These are phyloP conservation scores for Acidomyces sp. DNA, from an alignment of 495 filamentous ascomycete species.

Conservation along the genomic window DNA sequence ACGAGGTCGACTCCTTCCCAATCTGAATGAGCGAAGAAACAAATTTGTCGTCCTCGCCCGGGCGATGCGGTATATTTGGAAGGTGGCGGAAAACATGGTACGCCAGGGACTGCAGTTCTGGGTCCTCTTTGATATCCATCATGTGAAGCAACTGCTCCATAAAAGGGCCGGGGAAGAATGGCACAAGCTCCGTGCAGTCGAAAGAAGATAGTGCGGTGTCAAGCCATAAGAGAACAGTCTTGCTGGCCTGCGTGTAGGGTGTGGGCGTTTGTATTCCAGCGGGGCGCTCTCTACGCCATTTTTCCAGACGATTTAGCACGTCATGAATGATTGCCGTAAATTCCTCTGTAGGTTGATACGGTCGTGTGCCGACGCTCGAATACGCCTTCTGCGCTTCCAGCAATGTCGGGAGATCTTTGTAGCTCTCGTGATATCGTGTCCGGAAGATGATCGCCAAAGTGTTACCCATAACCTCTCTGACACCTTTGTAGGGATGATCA, in stretches of 20 bases:
- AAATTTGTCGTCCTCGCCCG: conserved; percentile 71
- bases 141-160: conserved; percentile 90
- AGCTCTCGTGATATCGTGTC: conserved; percentile 86
- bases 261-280: conserved; percentile 88
- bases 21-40: conserved; percentile 78
- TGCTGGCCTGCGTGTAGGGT: conserved; percentile 88
- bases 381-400: conserved; percentile 63
- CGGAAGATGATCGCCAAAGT: conserved; percentile 77
- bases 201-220: conserved; percentile 80
- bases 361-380: conserved; percentile 73
- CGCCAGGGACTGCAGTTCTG: conserved; percentile 82
- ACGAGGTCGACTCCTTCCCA: conserved; percentile 71
- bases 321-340: conserved; percentile 58
- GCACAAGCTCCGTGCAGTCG: conserved; percentile 81
- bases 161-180: conserved; percentile 82
- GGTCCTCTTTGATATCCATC: conserved; percentile 99
- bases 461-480: conserved; percentile 86
- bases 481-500: conserved; percentile 94
- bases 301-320: conserved; percentile 69
- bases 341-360: conserved; percentile 64
- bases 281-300: conserved; percentile 71
- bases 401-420: conserved; percentile 58
- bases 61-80: conserved; percentile 85
- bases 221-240: conserved; percentile 91
- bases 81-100: conserved; percentile 97